phyloP scores from a whole-genome alignment of 257 asterid genomes.

The Lithospermum erythrorhizon region DNA sequence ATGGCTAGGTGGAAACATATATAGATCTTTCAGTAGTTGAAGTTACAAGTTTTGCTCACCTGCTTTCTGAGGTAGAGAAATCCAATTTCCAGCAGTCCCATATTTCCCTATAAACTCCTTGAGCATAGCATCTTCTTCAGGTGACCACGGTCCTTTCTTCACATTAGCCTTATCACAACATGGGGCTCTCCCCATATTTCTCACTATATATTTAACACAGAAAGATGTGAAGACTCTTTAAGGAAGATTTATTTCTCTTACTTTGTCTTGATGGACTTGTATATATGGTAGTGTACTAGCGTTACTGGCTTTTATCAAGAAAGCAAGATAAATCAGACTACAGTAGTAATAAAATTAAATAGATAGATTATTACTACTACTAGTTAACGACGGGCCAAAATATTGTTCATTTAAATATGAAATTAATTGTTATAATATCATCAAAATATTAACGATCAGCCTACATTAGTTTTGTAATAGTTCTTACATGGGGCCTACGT shows the following conservation, averaged over 20 bases:
- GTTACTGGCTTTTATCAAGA: constrained; percentile 20
- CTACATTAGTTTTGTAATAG: too few relatives aligned
- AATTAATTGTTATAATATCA: too few relatives aligned
- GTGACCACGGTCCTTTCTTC: constrained; percentile 94
- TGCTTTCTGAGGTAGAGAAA: constrained; percentile 78
- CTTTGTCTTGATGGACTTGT: constrained; percentile 14
- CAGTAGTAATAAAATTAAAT: constrained; percentile 11
- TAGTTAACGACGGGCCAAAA: too few relatives aligned
- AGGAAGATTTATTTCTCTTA: constrained; percentile 7
- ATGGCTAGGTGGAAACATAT: too few relatives aligned
- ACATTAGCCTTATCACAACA: constrained; percentile 89
- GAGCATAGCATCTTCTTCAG: constrained; percentile 85
- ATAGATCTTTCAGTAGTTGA: neutral
- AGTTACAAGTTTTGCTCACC: constrained; percentile 22
- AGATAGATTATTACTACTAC: too few relatives aligned
- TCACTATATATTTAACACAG: too few relatives aligned
- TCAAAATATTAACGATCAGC: too few relatives aligned
- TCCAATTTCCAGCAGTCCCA: constrained; percentile 83
- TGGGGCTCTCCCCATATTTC: constrained; percentile 92
- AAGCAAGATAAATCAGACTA: constrained; percentile 8
- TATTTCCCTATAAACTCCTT: constrained; percentile 61
- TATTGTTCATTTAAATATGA: too few relatives aligned
- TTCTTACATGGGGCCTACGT: too few relatives aligned
- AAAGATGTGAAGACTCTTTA: neutral
- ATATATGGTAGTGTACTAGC: constrained; percentile 11